Conservation (phyloP, 805 yeast species). For the Cyberlindnera meyerae region DNA sequence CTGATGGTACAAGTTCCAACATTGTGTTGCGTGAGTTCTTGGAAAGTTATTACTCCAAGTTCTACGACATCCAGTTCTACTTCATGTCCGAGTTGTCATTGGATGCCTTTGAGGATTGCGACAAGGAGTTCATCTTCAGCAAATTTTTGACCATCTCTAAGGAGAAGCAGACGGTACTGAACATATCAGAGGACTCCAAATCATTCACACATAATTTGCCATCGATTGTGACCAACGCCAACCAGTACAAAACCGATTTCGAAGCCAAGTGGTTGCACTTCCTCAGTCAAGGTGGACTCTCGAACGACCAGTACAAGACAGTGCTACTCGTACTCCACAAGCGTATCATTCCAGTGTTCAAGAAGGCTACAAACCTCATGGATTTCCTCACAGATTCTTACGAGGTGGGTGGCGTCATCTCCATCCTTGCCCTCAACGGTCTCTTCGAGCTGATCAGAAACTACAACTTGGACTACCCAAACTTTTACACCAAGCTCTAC, state of each 20-base stretch:
- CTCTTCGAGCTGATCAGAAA: slow-evolving; percentile 78
- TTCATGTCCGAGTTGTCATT: slow-evolving; percentile 50
- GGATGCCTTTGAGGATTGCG: slow-evolving; percentile 16
- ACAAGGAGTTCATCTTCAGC: slow-evolving; percentile 22
- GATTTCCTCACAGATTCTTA: slow-evolving; percentile 90
- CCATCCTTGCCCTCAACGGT: slow-evolving; percentile 81
- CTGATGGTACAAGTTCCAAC: slow-evolving; percentile 45
- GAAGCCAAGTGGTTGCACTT: slow-evolving; percentile 64
- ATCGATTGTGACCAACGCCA: slow-evolving; percentile 33
- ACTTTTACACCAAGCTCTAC: slow-evolving; percentile 79
- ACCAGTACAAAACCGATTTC: slow-evolving; percentile 55
- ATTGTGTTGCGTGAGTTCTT: slow-evolving; percentile 51
- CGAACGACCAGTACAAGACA: slow-evolving; percentile 58
- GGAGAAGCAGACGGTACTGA: slow-evolving; percentile 29
- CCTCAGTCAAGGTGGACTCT: slow-evolving; percentile 40
- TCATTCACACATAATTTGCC: slow-evolving; percentile 44
- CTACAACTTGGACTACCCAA: slow-evolving; percentile 86
- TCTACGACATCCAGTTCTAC: slow-evolving; percentile 77
- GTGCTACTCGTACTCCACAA: slow-evolving; percentile 72
- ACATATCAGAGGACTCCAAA: slow-evolving; percentile 34
- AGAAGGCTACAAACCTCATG: slow-evolving; percentile 79
- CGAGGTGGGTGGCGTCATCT: slow-evolving; percentile 53
- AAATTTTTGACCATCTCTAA: slow-evolving; percentile 36
- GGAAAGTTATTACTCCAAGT: slow-evolving; percentile 46
- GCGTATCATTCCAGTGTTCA: slow-evolving; percentile 74